These are phyloP conservation scores for Exophiala phaeomuriformis DNA, from an alignment of 2,329 filamentous ascomycete genomes.

Conservation along the genomic window DNA sequence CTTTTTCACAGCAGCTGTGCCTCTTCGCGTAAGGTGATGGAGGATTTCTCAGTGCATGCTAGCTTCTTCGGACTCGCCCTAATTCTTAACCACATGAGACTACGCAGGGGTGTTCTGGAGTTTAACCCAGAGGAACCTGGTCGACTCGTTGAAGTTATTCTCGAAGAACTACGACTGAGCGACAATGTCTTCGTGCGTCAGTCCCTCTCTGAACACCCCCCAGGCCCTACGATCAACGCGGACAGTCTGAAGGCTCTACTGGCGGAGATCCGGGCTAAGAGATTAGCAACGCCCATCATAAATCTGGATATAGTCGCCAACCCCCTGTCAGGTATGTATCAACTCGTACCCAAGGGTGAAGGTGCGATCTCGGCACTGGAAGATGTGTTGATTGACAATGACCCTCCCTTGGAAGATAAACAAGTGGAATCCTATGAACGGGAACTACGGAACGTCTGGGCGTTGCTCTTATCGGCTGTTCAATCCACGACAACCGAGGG, in stretches of 20 bases:
- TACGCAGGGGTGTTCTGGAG: neutral
- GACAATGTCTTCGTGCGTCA: neutral
- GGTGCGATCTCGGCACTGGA: neutral
- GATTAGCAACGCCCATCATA: neutral
- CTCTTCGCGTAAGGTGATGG: neutral
- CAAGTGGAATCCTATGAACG: neutral
- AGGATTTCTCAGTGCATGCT: neutral
- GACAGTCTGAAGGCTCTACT: neutral
- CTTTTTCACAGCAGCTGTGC: neutral
- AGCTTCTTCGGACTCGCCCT: neutral
- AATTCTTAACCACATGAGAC: neutral
- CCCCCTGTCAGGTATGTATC: neutral
- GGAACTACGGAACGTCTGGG: neutral
- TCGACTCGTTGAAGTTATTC: neutral
- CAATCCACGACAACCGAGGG: neutral
- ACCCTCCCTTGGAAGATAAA: neutral
- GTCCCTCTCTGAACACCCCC: neutral
- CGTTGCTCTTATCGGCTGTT: neutral
- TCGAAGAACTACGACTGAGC: neutral
- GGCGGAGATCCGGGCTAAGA: neutral
- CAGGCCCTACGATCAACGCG: neutral
- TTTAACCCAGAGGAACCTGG: neutral
- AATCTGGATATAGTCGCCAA: neutral
- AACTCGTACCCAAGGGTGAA: neutral
- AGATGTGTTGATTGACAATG: neutral